These are phyloP conservation scores for Marchantia polymorpha DNA, from an alignment of 225 moss, liverwort and hornwort genomes.

Conservation along the genomic window DNA sequence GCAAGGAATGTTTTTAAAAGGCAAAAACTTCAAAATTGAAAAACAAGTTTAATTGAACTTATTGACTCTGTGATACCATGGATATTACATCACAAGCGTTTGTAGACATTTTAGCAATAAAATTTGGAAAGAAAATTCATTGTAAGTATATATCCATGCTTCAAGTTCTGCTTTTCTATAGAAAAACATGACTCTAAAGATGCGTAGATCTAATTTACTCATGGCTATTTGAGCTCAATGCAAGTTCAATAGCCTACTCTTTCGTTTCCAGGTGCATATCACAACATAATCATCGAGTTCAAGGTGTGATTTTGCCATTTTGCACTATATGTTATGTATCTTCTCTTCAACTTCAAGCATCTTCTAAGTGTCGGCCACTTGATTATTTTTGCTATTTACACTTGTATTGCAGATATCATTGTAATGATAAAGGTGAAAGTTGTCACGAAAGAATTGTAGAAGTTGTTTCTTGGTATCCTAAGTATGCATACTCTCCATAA, in stretches of 20 bases:
- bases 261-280: constrained; percentile 86
- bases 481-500: too few species aligned
- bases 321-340: too few species aligned
- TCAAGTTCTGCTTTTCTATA: too few species aligned
- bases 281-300: constrained; percentile 87
- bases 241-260: constrained; percentile 87
- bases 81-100: not conserved
- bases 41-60: not conserved
- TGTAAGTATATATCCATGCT: not conserved
- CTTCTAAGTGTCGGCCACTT: too few species aligned
- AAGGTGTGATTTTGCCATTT: constrained; percentile 51
- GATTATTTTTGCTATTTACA: not conserved
- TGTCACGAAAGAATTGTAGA: too few species aligned
- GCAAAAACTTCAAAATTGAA: too few species aligned
- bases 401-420: too few species aligned
- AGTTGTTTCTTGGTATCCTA: too few species aligned
- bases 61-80: not conserved
- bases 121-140: not conserved
- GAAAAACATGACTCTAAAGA: not conserved
- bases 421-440: too few species aligned
- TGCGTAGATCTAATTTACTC: not conserved
- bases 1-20: too few species aligned
- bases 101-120: not conserved
- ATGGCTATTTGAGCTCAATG: not conserved
- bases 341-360: too few species aligned